A percentile compares a stretch with the other conserved stretches of the same genome.
phyloP scores from a whole-genome alignment of 257 asterid species.

The Petrea volubilis region DNA sequence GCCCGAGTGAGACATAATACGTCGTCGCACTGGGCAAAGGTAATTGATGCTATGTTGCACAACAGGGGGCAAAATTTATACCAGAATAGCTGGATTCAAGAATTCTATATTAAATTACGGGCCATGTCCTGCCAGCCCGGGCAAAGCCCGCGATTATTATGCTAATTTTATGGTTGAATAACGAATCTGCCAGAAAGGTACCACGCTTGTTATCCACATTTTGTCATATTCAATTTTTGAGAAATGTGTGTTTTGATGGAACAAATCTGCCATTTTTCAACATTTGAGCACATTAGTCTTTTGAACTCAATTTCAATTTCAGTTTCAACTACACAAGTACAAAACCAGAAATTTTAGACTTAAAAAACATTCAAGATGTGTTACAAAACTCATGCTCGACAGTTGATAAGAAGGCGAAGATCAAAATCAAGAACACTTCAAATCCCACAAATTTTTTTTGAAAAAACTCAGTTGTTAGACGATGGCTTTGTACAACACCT shows the following conservation, averaged over 20 bases:
- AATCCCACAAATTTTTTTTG: conserved; percentile 11
- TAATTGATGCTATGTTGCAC: background rate
- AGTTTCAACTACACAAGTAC: background rate
- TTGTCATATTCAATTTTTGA: background rate
- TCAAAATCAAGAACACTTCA: background rate
- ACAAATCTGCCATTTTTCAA: background rate
- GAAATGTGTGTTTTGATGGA: background rate
- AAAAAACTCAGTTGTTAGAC: conserved; percentile 18
- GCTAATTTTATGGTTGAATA: background rate
- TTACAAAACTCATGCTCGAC: background rate
- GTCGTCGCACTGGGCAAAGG: background rate
- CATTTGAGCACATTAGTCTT: background rate
- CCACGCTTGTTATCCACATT: background rate
- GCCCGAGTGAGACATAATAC: background rate
- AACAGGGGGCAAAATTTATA: background rate
- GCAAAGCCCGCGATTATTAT: background rate
- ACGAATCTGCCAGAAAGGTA: background rate
- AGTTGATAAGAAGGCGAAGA: background rate
- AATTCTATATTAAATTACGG: background rate
- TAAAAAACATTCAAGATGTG: background rate
- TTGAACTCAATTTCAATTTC: background rate
- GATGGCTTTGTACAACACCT: conserved; percentile 28
- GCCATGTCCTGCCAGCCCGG: background rate
- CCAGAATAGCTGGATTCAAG: background rate
- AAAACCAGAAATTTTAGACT: background rate